Evolutionary conservation across 441 rosid genomes (phyloP).

Genomic region (Cnidoscolus chayamansa): DNA sequence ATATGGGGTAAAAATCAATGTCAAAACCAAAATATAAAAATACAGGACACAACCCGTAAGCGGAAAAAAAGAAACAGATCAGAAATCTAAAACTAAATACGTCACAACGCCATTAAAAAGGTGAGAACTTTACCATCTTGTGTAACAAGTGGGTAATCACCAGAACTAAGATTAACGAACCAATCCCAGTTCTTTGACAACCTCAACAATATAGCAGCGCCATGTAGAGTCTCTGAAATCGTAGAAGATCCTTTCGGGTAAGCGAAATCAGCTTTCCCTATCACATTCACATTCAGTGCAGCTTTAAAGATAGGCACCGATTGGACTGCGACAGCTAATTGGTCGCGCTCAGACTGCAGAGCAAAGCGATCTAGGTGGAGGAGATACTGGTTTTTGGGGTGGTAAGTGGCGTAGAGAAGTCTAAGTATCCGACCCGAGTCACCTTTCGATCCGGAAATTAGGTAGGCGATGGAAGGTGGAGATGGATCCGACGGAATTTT

Average conservation of each 20-base stretch:
- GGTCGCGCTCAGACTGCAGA: slow-evolving; percentile 58
- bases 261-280: slow-evolving; percentile 79
- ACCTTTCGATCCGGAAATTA: slow-evolving; percentile 68
- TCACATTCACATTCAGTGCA: slow-evolving; percentile 73
- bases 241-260: slow-evolving; percentile 71
- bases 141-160: slow-evolving; percentile 85
- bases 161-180: slow-evolving; percentile 64
- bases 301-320: slow-evolving; percentile 63
- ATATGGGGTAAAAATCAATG: background rate
- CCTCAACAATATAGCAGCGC: slow-evolving; percentile 75
- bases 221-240: slow-evolving; percentile 75
- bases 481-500: slow-evolving; percentile 41
- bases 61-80: slow-evolving; percentile 12
- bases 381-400: slow-evolving; percentile 70
- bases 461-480: slow-evolving; percentile 67
- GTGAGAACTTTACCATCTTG: slow-evolving; percentile 67
- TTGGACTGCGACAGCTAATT: slow-evolving; percentile 50
- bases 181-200: slow-evolving; percentile 78
- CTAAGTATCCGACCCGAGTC: slow-evolving; percentile 69
- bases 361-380: slow-evolving; percentile 78
- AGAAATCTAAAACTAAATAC: slow-evolving; percentile 5
- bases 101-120: slow-evolving; percentile 7
- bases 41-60: slow-evolving; percentile 18
- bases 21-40: background rate
- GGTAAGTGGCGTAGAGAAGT: slow-evolving; percentile 68